Percentiles rank a stretch among this genome's conserved stretches.
Evolutionary conservation across 192 early-diverging fungal genomes (phyloP).

Genomic region (Rhizoclosmatium sp.): DNA sequence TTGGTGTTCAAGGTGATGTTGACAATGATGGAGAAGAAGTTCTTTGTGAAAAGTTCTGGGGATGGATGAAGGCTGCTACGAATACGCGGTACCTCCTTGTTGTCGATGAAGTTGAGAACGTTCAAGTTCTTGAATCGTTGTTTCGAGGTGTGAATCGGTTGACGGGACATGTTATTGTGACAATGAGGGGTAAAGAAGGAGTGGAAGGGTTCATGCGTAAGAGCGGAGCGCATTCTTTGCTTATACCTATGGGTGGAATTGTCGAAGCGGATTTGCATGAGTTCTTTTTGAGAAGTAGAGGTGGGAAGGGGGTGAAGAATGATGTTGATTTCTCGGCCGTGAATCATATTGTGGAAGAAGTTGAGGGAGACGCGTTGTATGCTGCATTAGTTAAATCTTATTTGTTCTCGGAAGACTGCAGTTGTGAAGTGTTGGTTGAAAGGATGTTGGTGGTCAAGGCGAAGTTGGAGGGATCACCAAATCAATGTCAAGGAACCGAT

Average conservation of each 20-base stretch:
- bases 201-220: background rate
- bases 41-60: background rate
- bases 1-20: too few species aligned
- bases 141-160: background rate
- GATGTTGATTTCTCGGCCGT: background rate
- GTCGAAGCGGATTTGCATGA: background rate
- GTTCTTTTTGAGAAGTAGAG: slow-evolving; percentile 11
- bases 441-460: slow-evolving; percentile 5
- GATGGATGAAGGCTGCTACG: background rate
- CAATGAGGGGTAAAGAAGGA: background rate
- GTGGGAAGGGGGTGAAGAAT: background rate
- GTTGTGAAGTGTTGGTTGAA: background rate
- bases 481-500: background rate
- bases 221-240: background rate
- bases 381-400: background rate
- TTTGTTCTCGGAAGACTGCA: background rate
- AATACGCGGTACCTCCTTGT: background rate
- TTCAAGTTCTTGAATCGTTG: slow-evolving; percentile 1
- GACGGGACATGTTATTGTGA: slow-evolving; percentile 11
- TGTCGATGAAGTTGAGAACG: slow-evolving; percentile 1
- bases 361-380: background rate
- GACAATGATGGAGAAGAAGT: too few species aligned
- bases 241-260: slow-evolving; percentile 8
- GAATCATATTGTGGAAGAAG: background rate
- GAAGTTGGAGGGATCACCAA: background rate